Evolutionary conservation across 139 green algal genomes (phyloP).

Genomic region (Closterium sp.): DNA sequence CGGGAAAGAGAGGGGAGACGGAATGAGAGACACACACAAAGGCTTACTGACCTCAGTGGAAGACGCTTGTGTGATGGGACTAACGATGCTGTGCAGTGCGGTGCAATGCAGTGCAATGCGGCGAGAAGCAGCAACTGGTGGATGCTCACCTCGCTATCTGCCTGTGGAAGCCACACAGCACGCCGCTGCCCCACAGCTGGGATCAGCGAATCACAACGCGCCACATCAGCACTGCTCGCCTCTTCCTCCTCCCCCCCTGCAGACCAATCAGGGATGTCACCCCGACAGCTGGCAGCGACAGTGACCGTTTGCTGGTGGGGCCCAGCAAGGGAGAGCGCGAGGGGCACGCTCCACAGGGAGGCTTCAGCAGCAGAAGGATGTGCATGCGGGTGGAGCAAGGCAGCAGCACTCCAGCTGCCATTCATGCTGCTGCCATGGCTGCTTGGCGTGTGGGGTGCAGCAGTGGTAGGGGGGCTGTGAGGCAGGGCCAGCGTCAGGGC

Average conservation of each 20-base stretch:
- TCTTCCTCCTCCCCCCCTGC: no score
- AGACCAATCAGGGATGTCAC: not conserved
- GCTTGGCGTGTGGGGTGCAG: not conserved
- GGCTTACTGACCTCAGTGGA: no score
- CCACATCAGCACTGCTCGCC: not conserved
- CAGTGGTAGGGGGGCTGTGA: not conserved
- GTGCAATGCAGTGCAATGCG: no score
- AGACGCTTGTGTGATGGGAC: no score
- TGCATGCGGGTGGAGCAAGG: not conserved
- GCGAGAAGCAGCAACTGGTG: no score
- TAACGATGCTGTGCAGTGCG: conserved; percentile 2
- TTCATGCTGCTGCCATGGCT: not conserved
- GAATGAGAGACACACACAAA: not conserved
- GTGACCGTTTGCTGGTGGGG: no score
- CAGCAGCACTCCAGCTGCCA: not conserved
- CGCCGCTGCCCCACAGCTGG: not conserved
- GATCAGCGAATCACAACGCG: not conserved
- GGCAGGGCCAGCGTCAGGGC: not conserved
- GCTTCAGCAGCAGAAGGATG: not conserved
- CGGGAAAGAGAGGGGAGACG: not conserved
- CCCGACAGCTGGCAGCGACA: not conserved
- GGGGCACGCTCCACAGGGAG: not conserved
- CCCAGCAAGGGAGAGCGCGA: not conserved
- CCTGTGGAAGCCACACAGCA: not conserved
- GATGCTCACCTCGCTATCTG: not conserved